Percentiles rank a stretch among this genome's conserved stretches.
Evolutionary conservation across 495 filamentous ascomycete genomes (phyloP).

Genomic region (Trichoderma gamsii): DNA sequence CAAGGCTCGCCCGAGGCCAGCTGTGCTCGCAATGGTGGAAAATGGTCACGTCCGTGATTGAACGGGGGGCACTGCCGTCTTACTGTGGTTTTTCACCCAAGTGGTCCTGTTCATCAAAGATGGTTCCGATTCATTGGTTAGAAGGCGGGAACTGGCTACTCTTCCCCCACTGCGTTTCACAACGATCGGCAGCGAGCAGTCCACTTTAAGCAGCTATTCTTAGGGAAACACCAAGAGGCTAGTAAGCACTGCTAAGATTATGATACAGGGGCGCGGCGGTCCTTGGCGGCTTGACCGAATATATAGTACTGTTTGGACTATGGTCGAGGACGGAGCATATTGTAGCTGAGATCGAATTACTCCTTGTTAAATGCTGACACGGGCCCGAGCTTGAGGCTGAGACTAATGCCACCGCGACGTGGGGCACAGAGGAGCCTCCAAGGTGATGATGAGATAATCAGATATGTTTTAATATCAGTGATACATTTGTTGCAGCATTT

Average conservation of each 20-base stretch:
- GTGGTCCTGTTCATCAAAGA: constrained; percentile 8
- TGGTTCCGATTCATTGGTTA: background rate
- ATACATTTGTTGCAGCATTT: too few relatives aligned
- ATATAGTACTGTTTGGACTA: background rate
- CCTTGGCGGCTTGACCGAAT: background rate
- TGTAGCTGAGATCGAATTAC: background rate
- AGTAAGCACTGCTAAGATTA: background rate
- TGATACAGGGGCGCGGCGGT: background rate
- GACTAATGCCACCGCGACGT: background rate
- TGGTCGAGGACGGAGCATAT: too few relatives aligned
- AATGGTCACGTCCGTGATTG: background rate
- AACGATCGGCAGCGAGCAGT: background rate
- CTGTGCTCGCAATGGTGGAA: background rate
- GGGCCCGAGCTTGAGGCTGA: background rate
- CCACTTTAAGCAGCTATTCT: background rate
- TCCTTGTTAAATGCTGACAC: background rate
- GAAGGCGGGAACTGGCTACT: background rate
- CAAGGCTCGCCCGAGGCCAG: background rate
- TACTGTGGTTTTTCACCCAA: background rate
- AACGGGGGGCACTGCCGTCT: background rate
- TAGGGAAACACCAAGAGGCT: background rate
- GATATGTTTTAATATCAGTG: too few relatives aligned
- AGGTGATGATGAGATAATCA: too few relatives aligned
- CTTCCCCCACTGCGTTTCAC: constrained; percentile 2
- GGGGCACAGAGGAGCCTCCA: too few relatives aligned